Conservation (phyloP, 1,284 basidiomycete species). For the Ceratorhiza oryzae-sativae region DNA sequence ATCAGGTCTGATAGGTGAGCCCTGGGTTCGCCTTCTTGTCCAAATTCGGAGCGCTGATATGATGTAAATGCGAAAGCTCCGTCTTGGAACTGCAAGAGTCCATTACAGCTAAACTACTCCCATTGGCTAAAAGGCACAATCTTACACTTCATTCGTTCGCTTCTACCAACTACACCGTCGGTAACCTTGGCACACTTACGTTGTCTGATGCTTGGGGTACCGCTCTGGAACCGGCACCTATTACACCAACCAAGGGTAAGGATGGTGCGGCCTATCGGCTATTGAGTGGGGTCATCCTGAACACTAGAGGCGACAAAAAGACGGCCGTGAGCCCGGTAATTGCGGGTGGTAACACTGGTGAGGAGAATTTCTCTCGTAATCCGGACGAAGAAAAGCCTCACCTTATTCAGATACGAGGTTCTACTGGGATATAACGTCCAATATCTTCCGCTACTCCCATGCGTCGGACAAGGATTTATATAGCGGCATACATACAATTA, state of each 20-base stretch:
- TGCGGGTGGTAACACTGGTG: constrained; percentile 56
- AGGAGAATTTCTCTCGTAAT: constrained; percentile 35
- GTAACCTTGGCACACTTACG: constrained; percentile 49
- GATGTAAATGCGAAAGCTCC: constrained; percentile 50
- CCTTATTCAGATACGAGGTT: constrained; percentile 56
- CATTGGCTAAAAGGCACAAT: constrained; percentile 58
- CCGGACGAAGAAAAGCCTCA: background rate
- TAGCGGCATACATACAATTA: constrained; percentile 66
- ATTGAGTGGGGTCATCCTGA: constrained; percentile 60
- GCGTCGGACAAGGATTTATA: constrained; percentile 42
- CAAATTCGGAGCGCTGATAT: background rate
- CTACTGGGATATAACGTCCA: constrained; percentile 59
- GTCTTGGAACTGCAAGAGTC: constrained; percentile 55
- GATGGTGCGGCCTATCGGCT: constrained; percentile 57
- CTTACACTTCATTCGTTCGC: constrained; percentile 62
- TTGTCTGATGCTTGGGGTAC: constrained; percentile 55
- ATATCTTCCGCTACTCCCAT: constrained; percentile 63
- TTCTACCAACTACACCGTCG: constrained; percentile 46
- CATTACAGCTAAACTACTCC: constrained; percentile 55
- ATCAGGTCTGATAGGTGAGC: constrained; percentile 60
- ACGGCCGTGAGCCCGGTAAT: constrained; percentile 60
- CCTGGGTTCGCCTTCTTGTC: background rate
- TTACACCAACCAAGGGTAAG: constrained; percentile 55
- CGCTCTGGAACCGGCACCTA: constrained; percentile 63
- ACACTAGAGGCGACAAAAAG: constrained; percentile 45